A percentile compares a stretch with the other conserved stretches of the same genome.
Evolutionary conservation across 768 basidiomycete species (phyloP).

Genomic region (Roridomyces roridus): DNA sequence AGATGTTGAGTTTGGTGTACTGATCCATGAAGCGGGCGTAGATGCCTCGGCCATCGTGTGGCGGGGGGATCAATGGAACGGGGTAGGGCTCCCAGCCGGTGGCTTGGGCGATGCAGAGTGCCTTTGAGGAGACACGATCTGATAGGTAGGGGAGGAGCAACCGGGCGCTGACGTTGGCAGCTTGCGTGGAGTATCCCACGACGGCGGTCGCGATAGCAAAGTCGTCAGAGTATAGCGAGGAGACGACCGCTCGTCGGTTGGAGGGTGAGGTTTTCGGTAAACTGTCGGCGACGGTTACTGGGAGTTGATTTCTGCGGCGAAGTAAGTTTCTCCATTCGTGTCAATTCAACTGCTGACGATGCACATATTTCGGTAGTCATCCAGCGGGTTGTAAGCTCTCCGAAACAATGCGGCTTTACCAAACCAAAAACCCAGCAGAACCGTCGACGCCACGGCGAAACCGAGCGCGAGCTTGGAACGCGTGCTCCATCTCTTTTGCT

Average conservation of each 20-base stretch:
- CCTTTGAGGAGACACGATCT: too few relatives aligned
- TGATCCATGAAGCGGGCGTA: too few relatives aligned
- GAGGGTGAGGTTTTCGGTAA: neutral
- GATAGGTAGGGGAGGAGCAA: conserved; percentile 29
- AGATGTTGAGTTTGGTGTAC: too few relatives aligned
- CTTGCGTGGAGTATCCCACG: conserved; percentile 31
- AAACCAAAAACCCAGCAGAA: too few relatives aligned
- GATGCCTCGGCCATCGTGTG: too few relatives aligned
- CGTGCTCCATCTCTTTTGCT: too few relatives aligned
- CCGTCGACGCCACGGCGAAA: too few relatives aligned
- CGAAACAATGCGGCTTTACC: too few relatives aligned
- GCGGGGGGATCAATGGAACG: too few relatives aligned
- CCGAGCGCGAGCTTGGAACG: too few relatives aligned
- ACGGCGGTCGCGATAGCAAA: conserved; percentile 36
- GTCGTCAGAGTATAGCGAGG: conserved; percentile 36
- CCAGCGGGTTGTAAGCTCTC: conserved; percentile 31
- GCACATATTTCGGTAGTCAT: conserved; percentile 33
- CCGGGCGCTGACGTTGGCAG: conserved; percentile 31
- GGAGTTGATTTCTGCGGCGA: conserved; percentile 25
- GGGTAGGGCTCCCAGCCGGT: too few relatives aligned
- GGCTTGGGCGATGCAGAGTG: too few relatives aligned
- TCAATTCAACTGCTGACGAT: neutral
- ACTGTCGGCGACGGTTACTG: conserved; percentile 9
- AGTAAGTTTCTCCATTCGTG: neutral
- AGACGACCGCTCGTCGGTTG: conserved; percentile 29